These are phyloP conservation scores for Hapsidospora chrysogenum DNA, from an alignment of 495 filamentous ascomycete genomes.

Conservation along the genomic window DNA sequence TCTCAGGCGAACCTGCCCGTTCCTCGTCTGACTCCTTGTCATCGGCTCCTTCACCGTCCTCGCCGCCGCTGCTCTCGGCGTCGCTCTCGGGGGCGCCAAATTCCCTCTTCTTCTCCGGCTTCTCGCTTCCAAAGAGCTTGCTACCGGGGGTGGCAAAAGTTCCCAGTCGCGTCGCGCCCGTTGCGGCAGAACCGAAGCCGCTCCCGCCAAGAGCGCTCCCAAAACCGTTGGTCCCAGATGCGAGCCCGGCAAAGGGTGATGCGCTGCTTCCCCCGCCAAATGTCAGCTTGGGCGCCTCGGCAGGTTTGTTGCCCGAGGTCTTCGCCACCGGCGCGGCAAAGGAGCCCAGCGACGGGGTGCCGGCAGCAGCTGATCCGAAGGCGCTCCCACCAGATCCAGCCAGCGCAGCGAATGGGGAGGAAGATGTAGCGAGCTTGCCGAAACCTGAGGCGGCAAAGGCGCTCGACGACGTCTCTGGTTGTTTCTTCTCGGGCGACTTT, in stretches of 20 bases:
- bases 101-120: constrained; percentile 44
- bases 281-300: constrained; percentile 15
- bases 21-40: constrained; percentile 17
- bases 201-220: constrained; percentile 11
- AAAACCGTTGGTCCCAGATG: constrained; percentile 7
- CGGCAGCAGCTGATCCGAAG: background rate
- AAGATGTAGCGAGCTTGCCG: constrained; percentile 28
- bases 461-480: constrained; percentile 20
- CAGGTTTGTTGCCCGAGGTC: constrained; percentile 9
- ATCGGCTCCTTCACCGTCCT: constrained; percentile 22
- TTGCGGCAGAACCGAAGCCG: constrained; percentile 14
- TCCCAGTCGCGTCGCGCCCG: constrained; percentile 32
- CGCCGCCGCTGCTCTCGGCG: constrained; percentile 31
- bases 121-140: constrained; percentile 26
- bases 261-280: constrained; percentile 15
- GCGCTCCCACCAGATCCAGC: constrained; percentile 2
- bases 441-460: constrained; percentile 35
- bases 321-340: constrained; percentile 11
- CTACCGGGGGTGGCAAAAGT: constrained; percentile 47
- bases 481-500: constrained; percentile 6
- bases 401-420: constrained; percentile 22
- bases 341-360: constrained; percentile 11
- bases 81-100: constrained; percentile 58
- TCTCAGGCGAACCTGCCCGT: constrained; percentile 18
- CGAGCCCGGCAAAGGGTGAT: constrained; percentile 23